Conservation (phyloP, 208 protist genomes). For the Vickermania spadyakhi region DNA sequence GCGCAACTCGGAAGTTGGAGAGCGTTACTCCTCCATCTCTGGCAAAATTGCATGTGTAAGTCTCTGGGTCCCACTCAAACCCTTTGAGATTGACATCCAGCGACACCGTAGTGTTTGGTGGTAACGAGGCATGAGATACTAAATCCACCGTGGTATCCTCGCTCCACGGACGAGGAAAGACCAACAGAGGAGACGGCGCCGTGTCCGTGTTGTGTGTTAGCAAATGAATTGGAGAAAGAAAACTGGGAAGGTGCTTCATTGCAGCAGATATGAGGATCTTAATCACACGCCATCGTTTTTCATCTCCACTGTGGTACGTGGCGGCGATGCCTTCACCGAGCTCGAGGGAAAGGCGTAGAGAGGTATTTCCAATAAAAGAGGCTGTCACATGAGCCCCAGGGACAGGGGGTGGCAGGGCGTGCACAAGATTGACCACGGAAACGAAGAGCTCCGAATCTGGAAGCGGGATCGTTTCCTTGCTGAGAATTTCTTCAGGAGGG, state of each 20-base stretch:
- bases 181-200: not conserved
- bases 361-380: not conserved
- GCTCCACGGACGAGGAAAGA: not conserved
- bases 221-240: not conserved
- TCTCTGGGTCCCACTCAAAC: conserved; percentile 2
- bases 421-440: not conserved
- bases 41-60: conserved; percentile 6
- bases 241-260: not conserved
- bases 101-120: not conserved
- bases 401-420: not conserved
- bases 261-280: not conserved
- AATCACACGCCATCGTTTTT: not conserved
- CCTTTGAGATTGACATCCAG: conserved; percentile 2
- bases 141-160: not conserved
- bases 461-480: not conserved
- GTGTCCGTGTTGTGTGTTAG: not conserved
- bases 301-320: not conserved
- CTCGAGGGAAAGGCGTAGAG: not conserved
- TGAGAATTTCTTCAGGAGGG: not conserved
- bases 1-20: conserved; percentile 2
- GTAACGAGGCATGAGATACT: not conserved
- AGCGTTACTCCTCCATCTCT: conserved; percentile 1
- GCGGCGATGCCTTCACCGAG: not conserved
- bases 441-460: not conserved
- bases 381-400: not conserved